These are phyloP conservation scores for Phytophthora cryptogea DNA, from an alignment of 352 stramenopile species.

Conservation along the genomic window DNA sequence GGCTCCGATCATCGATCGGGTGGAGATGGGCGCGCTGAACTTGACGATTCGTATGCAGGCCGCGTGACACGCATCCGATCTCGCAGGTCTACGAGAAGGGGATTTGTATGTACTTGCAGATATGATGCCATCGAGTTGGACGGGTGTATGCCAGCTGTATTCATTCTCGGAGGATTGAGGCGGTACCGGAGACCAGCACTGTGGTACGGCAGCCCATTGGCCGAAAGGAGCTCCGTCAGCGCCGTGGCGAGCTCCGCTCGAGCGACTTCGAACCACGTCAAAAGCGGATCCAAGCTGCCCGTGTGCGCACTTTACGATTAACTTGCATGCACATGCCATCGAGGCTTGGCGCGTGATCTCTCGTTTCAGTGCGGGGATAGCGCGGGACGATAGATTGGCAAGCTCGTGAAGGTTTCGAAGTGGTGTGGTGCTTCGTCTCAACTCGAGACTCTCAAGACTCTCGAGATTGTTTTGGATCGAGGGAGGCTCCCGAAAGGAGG, in stretches of 20 bases:
- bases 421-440: too few species aligned
- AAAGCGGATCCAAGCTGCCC: not conserved
- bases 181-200: slow-evolving; percentile 11
- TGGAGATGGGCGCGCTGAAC: slow-evolving; percentile 11
- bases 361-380: slow-evolving; percentile 9
- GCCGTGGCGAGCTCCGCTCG: slow-evolving; percentile 15
- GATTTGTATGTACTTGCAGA: not conserved
- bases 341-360: not conserved
- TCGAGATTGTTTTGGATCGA: too few species aligned
- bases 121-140: not conserved
- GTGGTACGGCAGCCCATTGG: slow-evolving; percentile 13
- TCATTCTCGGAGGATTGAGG: slow-evolving; percentile 9
- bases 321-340: too few species aligned
- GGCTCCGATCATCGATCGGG: slow-evolving; percentile 1
- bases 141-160: not conserved
- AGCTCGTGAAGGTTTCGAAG: not conserved
- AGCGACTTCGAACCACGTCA: slow-evolving; percentile 14
- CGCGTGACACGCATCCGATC: slow-evolving; percentile 7
- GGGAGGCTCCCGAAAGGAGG: too few species aligned
- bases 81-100: not conserved
- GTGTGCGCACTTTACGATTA: too few species aligned
- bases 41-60: slow-evolving; percentile 26
- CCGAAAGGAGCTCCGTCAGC: not conserved
- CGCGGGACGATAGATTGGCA: slow-evolving; percentile 9
- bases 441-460: too few species aligned